Base-by-base conservation (phyloP, 2,329 filamentous ascomycete genomes). In the Paecilomyces fulvus region DNA sequence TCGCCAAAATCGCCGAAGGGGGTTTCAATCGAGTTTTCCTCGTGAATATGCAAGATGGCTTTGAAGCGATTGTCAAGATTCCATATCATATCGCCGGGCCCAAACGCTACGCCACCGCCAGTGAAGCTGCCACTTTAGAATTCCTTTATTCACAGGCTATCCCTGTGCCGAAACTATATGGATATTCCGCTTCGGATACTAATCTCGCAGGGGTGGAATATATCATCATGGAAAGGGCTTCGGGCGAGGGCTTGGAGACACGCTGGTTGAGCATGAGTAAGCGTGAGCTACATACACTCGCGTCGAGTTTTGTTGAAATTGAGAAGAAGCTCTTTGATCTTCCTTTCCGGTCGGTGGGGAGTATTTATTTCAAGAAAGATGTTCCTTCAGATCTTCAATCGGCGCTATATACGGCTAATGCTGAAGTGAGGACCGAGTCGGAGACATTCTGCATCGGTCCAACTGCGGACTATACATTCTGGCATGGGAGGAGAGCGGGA, bases 21-120 rank as follows among this genome's bases (percentile, higher is more conserved):
- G 68, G 69, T 2, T 72, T 71, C 54, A 74, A 75, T 53, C 66
- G 71, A 11, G 59, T 71, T 12, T 65, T 75, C 11, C 65, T 70
- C 33, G 50, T 67, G 21, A 62, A 54, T 1, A 67, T 73, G 61
- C 54, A 63, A 23, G 67, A 74, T 58, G 64, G 65, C 8, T 62
- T 60, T 30, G 55, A 59, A 37, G 59, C 71, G 20, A 56, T 74
- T 53, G 70, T 66, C 11, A 66, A 67, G 21, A 58, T 74, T 11
- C 72, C 70, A 1, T 74, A 70, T 58, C 63, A 59, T 0, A 60
- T 60, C 1, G 69, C 70, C 25, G 58, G 65, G 11, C 70, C 69
- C 12, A 63, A 65, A 55, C 59, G 56, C n/a, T 57, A 65, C 31
- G 64, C 68, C 17, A 62, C 69, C 6, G 70, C 70, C 33, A 75